Percentiles rank a stretch among this genome's conserved stretches.
Evolutionary conservation across 1,284 basidiomycete species (phyloP).

Genomic region (Grifola frondosa): DNA sequence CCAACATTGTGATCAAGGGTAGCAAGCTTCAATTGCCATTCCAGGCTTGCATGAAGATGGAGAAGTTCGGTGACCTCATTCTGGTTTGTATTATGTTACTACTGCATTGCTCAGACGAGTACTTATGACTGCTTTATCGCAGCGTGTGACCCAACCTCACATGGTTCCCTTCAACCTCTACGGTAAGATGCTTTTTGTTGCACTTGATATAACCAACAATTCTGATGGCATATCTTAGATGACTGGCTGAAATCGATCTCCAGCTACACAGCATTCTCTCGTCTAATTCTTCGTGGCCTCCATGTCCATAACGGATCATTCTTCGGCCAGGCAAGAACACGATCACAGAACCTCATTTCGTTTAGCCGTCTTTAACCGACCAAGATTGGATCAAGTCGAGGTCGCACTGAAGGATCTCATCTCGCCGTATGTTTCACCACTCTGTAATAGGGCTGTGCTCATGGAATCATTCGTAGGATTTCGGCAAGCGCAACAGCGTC

Average conservation of each 20-base stretch:
- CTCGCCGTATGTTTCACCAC: conserved; percentile 54
- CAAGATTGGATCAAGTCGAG: conserved; percentile 99
- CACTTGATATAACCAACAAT: too few relatives aligned
- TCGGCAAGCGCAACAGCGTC: conserved; percentile 97
- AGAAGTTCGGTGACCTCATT: conserved; percentile 98
- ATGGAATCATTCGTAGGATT: conserved; percentile 63
- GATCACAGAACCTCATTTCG: conserved; percentile 95
- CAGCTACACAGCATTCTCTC: conserved; percentile 97
- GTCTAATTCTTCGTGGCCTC: conserved; percentile 91
- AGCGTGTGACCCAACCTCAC: conserved; percentile 92
- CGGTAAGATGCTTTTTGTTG: too few relatives aligned
- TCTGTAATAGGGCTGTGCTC: conserved; percentile 2
- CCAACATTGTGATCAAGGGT: conserved; percentile 99
- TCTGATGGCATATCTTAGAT: conserved; percentile 53
- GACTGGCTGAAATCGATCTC: conserved; percentile 99
- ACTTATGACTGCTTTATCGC: too few relatives aligned
- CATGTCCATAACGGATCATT: conserved; percentile 97
- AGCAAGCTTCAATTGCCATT: conserved; percentile 96
- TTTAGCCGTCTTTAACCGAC: conserved; percentile 92
- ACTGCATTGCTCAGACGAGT: conserved; percentile 6
- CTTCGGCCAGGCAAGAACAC: conserved; percentile 90
- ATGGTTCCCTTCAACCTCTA: conserved; percentile 98
- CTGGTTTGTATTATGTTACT: conserved; percentile 45
- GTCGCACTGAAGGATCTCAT: conserved; percentile 94
- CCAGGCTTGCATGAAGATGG: conserved; percentile 99